Conservation (phyloP, 495 filamentous ascomycete genomes). For the Durotheca rogersii region DNA sequence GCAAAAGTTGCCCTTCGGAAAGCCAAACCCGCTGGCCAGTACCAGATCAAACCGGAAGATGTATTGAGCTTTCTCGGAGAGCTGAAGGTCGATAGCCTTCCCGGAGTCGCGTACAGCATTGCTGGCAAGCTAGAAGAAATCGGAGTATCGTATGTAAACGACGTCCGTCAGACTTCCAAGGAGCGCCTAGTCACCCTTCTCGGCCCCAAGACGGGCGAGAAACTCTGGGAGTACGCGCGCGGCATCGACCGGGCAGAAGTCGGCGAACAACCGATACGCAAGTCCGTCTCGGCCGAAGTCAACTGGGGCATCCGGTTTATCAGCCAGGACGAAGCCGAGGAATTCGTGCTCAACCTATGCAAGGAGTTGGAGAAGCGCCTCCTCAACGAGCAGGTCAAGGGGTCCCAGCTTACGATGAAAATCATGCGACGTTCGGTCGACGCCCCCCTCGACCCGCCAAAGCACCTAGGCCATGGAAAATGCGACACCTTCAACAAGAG, state of each 20-base stretch:
- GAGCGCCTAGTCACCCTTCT: constrained; percentile 70
- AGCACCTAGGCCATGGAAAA: constrained; percentile 93
- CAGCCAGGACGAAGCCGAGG: constrained; percentile 83
- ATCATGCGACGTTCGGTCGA: constrained; percentile 84
- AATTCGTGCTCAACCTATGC: constrained; percentile 80
- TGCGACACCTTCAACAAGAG: constrained; percentile 94
- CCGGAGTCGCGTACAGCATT: constrained; percentile 86
- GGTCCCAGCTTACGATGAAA: constrained; percentile 85
- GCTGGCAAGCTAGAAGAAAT: constrained; percentile 82
- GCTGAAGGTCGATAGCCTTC: constrained; percentile 75
- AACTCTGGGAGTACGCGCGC: constrained; percentile 85
- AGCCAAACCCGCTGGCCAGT: constrained; percentile 93
- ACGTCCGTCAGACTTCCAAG: constrained; percentile 71
- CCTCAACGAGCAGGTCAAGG: constrained; percentile 79
- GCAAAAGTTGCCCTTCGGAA: constrained; percentile 88
- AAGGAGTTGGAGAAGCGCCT: constrained; percentile 79
- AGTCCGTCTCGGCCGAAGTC: constrained; percentile 93
- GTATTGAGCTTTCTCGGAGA: constrained; percentile 72
- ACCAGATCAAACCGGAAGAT: constrained; percentile 72
- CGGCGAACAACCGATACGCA: constrained; percentile 74
- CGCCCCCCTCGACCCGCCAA: constrained; percentile 88
- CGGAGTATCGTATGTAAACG: constrained; percentile 77
- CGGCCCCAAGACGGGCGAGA: constrained; percentile 90
- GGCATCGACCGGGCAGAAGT: constrained; percentile 87
- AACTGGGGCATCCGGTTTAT: constrained; percentile 98